These are phyloP conservation scores for Carallia brachiata DNA, from an alignment of 345 rosid species.

Conservation along the genomic window DNA sequence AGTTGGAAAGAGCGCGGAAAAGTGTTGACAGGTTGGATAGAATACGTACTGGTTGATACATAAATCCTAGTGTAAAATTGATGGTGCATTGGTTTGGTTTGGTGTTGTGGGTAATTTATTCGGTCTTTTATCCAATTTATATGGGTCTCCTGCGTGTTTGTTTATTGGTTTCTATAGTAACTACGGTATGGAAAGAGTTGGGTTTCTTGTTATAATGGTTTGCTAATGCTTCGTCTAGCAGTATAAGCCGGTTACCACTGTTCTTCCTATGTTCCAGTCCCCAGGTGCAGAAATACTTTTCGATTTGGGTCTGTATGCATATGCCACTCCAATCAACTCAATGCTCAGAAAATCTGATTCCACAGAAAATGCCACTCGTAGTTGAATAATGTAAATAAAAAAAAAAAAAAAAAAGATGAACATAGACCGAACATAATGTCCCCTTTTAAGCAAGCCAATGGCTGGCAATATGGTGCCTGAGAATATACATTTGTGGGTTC, in stretches of 20 bases:
- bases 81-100: slow-evolving; percentile 11
- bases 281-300: neutral
- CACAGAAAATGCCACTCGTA: neutral
- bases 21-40: slow-evolving; percentile 31
- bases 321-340: neutral
- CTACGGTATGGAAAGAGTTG: slow-evolving; percentile 21
- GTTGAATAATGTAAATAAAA: neutral
- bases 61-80: slow-evolving; percentile 7
- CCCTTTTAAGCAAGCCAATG: neutral
- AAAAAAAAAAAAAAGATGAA: too few species aligned
- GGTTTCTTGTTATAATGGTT: slow-evolving; percentile 16
- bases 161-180: slow-evolving; percentile 12
- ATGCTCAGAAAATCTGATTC: neutral
- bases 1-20: slow-evolving; percentile 28
- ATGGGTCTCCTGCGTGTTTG: slow-evolving; percentile 14
- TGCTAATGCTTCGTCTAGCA: neutral
- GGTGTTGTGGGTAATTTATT: slow-evolving; percentile 20
- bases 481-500: neutral
- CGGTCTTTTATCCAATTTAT: slow-evolving; percentile 13
- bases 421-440: neutral
- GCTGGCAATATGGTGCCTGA: neutral
- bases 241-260: neutral
- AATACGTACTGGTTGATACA: slow-evolving; percentile 22
- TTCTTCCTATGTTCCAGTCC: too few species aligned
- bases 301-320: neutral